Conservation (phyloP, 208 protist genomes). For the Novymonas esmeraldas region DNA sequence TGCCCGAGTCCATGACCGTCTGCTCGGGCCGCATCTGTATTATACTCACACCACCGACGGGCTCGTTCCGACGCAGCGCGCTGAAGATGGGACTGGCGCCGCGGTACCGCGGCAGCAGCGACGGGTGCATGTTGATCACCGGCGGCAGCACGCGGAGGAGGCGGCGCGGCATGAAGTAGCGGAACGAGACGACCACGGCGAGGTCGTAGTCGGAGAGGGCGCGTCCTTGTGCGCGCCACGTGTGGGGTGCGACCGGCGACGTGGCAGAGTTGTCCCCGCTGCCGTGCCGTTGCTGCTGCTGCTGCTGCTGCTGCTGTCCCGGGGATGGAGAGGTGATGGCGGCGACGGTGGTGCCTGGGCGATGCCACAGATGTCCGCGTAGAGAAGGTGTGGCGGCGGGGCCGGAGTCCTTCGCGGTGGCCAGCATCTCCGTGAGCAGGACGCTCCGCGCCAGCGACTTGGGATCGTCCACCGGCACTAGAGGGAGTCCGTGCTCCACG, state of each 20-base stretch:
- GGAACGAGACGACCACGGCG: constrained; percentile 85
- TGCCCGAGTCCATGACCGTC: constrained; percentile 73
- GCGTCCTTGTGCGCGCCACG: constrained; percentile 37
- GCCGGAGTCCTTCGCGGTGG: constrained; percentile 1
- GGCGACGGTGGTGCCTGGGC: no score
- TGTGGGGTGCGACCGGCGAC: constrained; percentile 1
- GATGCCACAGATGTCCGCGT: no score
- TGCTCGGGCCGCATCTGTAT: constrained; percentile 64
- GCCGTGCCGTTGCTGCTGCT: neutral
- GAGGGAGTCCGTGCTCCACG: constrained; percentile 54
- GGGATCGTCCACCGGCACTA: constrained; percentile 75
- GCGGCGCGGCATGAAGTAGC: constrained; percentile 79
- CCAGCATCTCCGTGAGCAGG: constrained; percentile 59
- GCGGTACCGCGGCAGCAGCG: constrained; percentile 84
- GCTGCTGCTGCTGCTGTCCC: neutral
- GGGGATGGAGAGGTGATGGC: no score
- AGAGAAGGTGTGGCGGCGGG: no score
- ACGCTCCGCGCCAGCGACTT: constrained; percentile 57
- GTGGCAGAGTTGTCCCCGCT: neutral
- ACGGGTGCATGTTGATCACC: constrained; percentile 91
- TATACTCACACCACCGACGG: constrained; percentile 71
- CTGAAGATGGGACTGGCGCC: constrained; percentile 90
- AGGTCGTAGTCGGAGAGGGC: constrained; percentile 70
- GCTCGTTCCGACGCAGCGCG: constrained; percentile 77
- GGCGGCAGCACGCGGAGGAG: constrained; percentile 67